Base-by-base conservation (phyloP, 352 stramenopile genomes). In the Phytopythium delawarense region DNA sequence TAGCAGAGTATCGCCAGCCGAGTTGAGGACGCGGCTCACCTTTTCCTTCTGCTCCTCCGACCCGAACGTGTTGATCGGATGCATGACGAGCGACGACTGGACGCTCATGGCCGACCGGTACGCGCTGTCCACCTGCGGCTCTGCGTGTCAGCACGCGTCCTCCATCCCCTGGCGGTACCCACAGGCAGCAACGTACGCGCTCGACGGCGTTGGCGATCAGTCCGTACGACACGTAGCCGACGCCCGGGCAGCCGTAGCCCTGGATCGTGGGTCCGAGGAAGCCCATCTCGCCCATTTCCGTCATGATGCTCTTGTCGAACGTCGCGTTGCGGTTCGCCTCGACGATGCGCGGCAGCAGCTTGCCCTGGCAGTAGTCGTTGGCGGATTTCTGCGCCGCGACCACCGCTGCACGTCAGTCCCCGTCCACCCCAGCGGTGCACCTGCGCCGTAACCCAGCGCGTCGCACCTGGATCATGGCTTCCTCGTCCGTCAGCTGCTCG, bases 71-170 rank as follows among this genome's bases (percentile, higher is more conserved):
- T 98, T 98, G 76, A 99, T 99, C 44, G 97, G 97, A 76, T 98
- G 92, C 97, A 99, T 99, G 34, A 99, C 97, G 20, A 99, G 75
- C 46, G 91, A 98, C 57, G 89, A 98, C 76, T 99, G 97, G 34
- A 99, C 97, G 66, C 88, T 98, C 94, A 99, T 98, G 51, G 96
- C 94, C 40, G 92, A 98, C 25, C 97, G 83, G 79, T 99, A 99
- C 12, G 86, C 88, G 37, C 92, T 98, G 84, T 99, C 97, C 5
- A 99, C 84, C 75, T 89, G 65, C 12, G 37, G 13, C 28, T 16
- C 12, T 25, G 7, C 21, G 25, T 0, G 28, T 52, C 30, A 57
- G 48, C 20, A 42, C 48, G n/a, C n/a, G n/a, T n/a, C 20, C 18
- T 11, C 35, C 51, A 8, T 28, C 20, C 30, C 46, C 40, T 34